Conservation (phyloP, 345 rosid species). For the Arabis alpina region DNA sequence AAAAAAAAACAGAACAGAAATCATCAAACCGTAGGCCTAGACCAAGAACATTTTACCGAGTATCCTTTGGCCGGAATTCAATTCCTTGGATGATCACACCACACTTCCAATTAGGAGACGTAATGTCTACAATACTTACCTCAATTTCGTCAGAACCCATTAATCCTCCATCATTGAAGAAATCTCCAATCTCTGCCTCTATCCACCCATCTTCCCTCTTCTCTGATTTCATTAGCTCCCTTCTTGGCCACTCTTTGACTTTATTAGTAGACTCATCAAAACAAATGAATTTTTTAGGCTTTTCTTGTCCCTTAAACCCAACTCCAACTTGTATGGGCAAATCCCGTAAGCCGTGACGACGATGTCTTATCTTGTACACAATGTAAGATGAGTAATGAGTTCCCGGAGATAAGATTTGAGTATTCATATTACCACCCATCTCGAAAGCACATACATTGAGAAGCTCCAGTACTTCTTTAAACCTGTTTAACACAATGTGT, state of each 20-base stretch:
- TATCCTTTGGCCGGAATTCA: constrained; percentile 21
- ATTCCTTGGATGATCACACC: constrained; percentile 32
- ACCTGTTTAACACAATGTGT: constrained; percentile 8
- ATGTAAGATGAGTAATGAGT: constrained; percentile 28
- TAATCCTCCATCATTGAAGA: constrained; percentile 28
- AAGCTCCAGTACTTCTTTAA: constrained; percentile 20
- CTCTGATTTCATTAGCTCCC: constrained; percentile 20
- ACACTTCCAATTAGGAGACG: constrained; percentile 1
- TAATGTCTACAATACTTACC: constrained; percentile 25
- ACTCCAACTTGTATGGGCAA: constrained; percentile 30
- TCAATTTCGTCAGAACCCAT: constrained; percentile 9
- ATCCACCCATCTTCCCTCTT: constrained; percentile 35
- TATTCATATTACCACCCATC: constrained; percentile 25
- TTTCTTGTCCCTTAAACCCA: constrained; percentile 28
- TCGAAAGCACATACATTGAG: constrained; percentile 27
- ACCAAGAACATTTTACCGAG: neutral
- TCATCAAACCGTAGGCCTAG: neutral
- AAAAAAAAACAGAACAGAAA: neutral
- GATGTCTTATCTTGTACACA: constrained; percentile 13
- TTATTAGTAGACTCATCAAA: constrained; percentile 1
- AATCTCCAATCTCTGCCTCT: constrained; percentile 34
- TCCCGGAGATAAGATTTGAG: neutral
- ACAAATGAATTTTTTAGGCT: constrained; percentile 11
- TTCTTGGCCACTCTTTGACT: neutral
- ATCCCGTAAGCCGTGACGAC: constrained; percentile 14